phyloP scores from a whole-genome alignment of 1,139 yeast genomes.

The Nakaseomyces bracarensis region DNA sequence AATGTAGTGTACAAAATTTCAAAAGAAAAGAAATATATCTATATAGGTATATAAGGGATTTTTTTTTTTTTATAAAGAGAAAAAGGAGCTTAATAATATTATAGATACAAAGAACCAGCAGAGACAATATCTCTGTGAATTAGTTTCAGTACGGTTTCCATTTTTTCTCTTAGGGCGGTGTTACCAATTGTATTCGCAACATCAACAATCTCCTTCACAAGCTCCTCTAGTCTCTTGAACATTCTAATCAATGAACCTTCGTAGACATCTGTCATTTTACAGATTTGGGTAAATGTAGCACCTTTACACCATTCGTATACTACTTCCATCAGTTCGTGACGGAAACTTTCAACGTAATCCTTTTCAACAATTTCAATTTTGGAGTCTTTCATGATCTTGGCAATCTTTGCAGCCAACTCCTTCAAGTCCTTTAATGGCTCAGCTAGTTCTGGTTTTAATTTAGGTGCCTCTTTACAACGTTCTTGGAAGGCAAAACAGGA shows the following conservation, averaged over 20 bases:
- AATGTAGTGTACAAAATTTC: too few relatives aligned
- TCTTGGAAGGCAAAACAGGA: conserved; percentile 97
- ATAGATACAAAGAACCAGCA: conserved; percentile 73
- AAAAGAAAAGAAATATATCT: too few relatives aligned
- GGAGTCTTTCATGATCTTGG: conserved; percentile 80
- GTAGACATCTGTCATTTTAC: conserved; percentile 97
- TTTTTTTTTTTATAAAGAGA: too few relatives aligned
- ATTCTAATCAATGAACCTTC: conserved; percentile 94
- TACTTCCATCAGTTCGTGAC: conserved; percentile 93
- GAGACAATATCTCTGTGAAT: conserved; percentile 95
- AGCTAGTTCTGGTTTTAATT: conserved; percentile 76
- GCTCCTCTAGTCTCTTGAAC: conserved; percentile 88
- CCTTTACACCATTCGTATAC: conserved; percentile 97
- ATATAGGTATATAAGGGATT: too few relatives aligned
- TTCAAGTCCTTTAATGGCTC: conserved; percentile 83
- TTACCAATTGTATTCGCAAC: conserved; percentile 95
- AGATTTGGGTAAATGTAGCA: conserved; percentile 88
- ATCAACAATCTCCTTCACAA: conserved; percentile 77
- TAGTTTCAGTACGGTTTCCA: conserved; percentile 76
- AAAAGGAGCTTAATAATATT: too few relatives aligned
- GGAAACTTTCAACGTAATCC: conserved; percentile 83
- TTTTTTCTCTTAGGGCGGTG: conserved; percentile 72
- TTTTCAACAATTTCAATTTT: conserved; percentile 83
- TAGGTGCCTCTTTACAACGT: conserved; percentile 80
- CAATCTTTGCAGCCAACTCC: conserved; percentile 84